A percentile compares a stretch with the other conserved stretches of the same genome.
Conservation (phyloP, 805 yeast genomes). For the Blastobotrys mokoenaii region DNA sequence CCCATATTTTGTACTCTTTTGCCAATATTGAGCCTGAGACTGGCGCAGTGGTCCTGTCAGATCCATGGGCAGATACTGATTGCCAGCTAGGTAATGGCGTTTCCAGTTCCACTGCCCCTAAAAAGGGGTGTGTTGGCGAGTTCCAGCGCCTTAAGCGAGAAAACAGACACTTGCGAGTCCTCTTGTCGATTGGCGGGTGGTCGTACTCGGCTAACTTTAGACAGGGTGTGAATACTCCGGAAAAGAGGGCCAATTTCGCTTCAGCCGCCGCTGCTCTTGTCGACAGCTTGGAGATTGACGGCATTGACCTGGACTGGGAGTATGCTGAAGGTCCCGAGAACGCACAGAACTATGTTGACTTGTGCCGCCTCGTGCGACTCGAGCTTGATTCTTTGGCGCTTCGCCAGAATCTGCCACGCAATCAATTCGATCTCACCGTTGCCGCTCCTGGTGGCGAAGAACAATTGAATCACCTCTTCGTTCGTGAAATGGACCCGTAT, state of each 20-base stretch:
- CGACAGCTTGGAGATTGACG: constrained; percentile 63
- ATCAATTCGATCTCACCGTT: constrained; percentile 45
- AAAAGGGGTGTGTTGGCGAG: constrained; percentile 43
- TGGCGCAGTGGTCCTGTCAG: constrained; percentile 49
- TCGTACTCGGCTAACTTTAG: constrained; percentile 44
- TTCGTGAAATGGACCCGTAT: constrained; percentile 48
- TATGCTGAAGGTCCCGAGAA: constrained; percentile 51
- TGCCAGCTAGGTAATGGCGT: constrained; percentile 11
- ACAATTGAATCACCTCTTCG: constrained; percentile 35
- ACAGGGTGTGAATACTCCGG: constrained; percentile 32
- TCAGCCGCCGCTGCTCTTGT: constrained; percentile 40
- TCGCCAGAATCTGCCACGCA: constrained; percentile 14
- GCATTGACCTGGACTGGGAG: constrained; percentile 94
- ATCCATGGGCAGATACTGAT: constrained; percentile 55
- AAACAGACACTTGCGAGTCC: constrained; percentile 40
- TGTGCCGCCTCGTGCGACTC: constrained; percentile 36
- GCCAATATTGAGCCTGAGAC: constrained; percentile 45
- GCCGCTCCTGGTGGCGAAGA: constrained; percentile 68
- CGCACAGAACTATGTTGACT: constrained; percentile 34
- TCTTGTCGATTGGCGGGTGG: constrained; percentile 85
- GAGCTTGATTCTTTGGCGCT: constrained; percentile 35
- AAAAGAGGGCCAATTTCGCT: constrained; percentile 40
- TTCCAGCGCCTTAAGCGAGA: constrained; percentile 39
- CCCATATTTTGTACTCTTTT: constrained; percentile 77
- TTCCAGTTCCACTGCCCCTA: not conserved